Evolutionary conservation across 768 basidiomycete genomes (phyloP).

Genomic region (Trametes gibbosa): DNA sequence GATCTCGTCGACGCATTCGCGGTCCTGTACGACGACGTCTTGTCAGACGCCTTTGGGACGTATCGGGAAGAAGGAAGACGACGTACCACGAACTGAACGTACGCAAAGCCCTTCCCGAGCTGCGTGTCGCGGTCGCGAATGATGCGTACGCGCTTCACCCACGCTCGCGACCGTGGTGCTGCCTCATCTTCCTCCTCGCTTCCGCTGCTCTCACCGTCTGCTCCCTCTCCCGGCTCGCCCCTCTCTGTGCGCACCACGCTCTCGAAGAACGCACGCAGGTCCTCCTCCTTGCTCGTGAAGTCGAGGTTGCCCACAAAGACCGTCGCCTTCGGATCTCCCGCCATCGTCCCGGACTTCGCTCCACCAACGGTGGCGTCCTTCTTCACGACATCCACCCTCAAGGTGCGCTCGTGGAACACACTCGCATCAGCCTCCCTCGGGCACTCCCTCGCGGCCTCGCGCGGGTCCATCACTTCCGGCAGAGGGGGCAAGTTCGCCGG

Average conservation of each 20-base stretch:
- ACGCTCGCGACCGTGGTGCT: conserved; percentile 40
- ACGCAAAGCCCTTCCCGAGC: conserved; percentile 93
- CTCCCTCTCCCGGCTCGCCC: conserved; percentile 47
- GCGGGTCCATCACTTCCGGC: conserved; percentile 55
- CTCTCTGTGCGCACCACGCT: conserved; percentile 65
- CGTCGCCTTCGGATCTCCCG: conserved; percentile 73
- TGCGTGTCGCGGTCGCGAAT: conserved; percentile 89
- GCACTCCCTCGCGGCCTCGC: conserved; percentile 61
- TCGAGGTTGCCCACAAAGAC: conserved; percentile 93
- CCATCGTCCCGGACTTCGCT: conserved; percentile 23
- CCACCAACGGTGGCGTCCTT: conserved; percentile 26
- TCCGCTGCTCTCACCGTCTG: conserved; percentile 27
- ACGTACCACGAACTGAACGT: conserved; percentile 83
- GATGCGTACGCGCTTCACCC: conserved; percentile 86
- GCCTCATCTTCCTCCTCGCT: conserved; percentile 29
- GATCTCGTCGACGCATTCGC: conserved; percentile 89
- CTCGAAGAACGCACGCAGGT: conserved; percentile 86
- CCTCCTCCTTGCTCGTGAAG: conserved; percentile 89
- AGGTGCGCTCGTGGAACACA: conserved; percentile 69
- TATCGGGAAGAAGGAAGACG: not conserved
- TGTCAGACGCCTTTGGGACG: not conserved
- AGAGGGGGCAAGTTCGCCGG: conserved; percentile 52
- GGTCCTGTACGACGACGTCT: conserved; percentile 53
- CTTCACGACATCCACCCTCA: conserved; percentile 75
- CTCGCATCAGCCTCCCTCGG: conserved; percentile 65